phyloP scores from a whole-genome alignment of 768 basidiomycete species.

The Mycena olivaceomarginata region DNA sequence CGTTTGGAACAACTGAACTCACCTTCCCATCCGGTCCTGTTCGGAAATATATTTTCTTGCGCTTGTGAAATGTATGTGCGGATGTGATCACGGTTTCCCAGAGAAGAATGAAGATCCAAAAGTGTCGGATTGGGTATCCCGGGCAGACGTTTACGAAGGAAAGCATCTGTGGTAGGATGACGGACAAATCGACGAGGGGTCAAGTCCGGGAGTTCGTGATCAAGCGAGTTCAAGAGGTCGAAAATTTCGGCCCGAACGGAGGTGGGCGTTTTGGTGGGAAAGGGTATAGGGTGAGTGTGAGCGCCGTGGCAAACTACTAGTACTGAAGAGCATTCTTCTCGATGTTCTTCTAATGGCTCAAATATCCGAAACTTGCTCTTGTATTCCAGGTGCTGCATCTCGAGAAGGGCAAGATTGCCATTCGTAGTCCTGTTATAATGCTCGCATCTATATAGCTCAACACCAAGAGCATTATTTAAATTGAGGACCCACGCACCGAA shows the following conservation, averaged over 20 bases:
- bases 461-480: too few species aligned
- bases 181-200: not conserved
- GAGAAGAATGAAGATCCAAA: not conserved
- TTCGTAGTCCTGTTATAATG: too few species aligned
- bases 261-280: not conserved
- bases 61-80: not conserved
- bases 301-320: not conserved
- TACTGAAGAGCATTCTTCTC: not conserved
- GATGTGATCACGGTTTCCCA: not conserved
- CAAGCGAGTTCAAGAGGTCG: not conserved
- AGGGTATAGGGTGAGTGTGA: not conserved
- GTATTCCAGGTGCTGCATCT: not conserved
- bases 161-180: not conserved
- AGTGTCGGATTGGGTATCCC: not conserved
- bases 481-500: too few species aligned
- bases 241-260: not conserved
- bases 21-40: not conserved
- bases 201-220: not conserved
- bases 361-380: not conserved
- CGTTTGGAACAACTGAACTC: not conserved
- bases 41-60: not conserved
- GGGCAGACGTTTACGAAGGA: not conserved
- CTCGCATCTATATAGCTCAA: too few species aligned
- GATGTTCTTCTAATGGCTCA: not conserved
- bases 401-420: not conserved